phyloP scores from a whole-genome alignment of 2,329 filamentous ascomycete genomes.

The Neofusicoccum cordaticola region DNA sequence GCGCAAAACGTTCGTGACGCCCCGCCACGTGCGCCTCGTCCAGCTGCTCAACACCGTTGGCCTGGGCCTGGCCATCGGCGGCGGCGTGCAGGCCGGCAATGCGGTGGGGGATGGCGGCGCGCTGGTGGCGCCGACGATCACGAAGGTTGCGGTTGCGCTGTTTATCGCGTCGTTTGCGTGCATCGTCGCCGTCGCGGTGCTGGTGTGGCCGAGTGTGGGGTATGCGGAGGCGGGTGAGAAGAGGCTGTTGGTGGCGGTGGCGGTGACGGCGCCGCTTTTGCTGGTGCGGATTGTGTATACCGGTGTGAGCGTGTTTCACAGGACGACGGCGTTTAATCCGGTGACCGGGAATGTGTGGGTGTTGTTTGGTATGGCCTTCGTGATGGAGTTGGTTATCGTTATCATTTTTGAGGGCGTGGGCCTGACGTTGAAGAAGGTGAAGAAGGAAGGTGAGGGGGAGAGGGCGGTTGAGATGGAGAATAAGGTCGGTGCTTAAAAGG shows the following conservation, averaged over 20 bases:
- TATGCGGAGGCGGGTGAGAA: constrained; percentile 12
- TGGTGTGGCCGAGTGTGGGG: background rate
- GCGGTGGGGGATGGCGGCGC: background rate
- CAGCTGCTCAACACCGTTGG: constrained; percentile 7
- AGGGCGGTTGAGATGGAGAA: background rate
- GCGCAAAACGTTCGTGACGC: background rate
- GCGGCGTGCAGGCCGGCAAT: background rate
- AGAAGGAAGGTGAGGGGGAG: background rate
- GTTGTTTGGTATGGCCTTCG: constrained; percentile 1
- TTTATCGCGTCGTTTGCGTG: background rate
- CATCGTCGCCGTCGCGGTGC: background rate
- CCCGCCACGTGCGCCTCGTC: constrained; percentile 2
- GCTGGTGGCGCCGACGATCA: background rate
- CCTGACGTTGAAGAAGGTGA: constrained; percentile 9
- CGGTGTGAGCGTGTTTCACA: background rate
- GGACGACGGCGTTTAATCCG: background rate
- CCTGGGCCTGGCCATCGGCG: background rate
- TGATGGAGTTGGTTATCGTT: constrained; percentile 11
- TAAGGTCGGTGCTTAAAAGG: background rate
- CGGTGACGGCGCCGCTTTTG: background rate
- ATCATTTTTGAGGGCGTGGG: background rate
- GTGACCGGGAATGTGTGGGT: background rate
- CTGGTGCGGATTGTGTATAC: constrained; percentile 6
- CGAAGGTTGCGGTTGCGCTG: background rate
- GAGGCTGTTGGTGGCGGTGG: background rate